Evolutionary conservation across 305 asterid genomes (phyloP).

Genomic region (Fraxinus sp.): DNA sequence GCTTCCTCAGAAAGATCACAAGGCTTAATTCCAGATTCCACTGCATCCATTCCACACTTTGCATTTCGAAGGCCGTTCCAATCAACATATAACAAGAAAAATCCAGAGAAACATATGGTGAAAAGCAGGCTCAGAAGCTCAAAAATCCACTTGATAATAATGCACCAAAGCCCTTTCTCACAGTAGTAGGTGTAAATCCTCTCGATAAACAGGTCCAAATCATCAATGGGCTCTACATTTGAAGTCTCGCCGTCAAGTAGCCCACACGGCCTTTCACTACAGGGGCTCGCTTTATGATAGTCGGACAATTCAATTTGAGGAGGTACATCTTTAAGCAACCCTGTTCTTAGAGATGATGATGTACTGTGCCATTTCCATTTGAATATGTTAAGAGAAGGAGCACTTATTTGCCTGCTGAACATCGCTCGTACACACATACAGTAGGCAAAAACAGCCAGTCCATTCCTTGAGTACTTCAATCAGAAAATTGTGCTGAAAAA

Average conservation of each 20-base stretch:
- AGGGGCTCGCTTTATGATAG: slow-evolving; percentile 64
- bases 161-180: slow-evolving; percentile 96
- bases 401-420: slow-evolving; percentile 71
- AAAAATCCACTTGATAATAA: slow-evolving; percentile 75
- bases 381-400: slow-evolving; percentile 58
- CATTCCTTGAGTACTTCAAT: slow-evolving; percentile 44
- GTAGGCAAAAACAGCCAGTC: slow-evolving; percentile 51
- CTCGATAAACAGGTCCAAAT: slow-evolving; percentile 89
- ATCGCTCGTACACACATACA: slow-evolving; percentile 58
- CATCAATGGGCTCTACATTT: slow-evolving; percentile 70
- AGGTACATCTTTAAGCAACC: slow-evolving; percentile 60
- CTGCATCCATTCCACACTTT: slow-evolving; percentile 99
- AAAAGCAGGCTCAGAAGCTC: slow-evolving; percentile 87
- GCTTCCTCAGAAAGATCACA: slow-evolving; percentile 92
- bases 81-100: slow-evolving; percentile 76
- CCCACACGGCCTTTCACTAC: slow-evolving; percentile 93
- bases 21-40: slow-evolving; percentile 90
- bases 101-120: slow-evolving; percentile 81
- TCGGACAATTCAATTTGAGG: slow-evolving; percentile 84
- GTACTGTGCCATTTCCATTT: slow-evolving; percentile 54
- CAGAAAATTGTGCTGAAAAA: slow-evolving; percentile 47
- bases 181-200: slow-evolving; percentile 86
- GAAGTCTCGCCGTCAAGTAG: slow-evolving; percentile 76
- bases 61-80: slow-evolving; percentile 95
- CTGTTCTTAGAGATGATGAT: slow-evolving; percentile 58